A percentile compares a stretch with the other conserved stretches of the same genome.
phyloP scores from a whole-genome alignment of 163 green algal species.

The Scenedesmus sp. region DNA sequence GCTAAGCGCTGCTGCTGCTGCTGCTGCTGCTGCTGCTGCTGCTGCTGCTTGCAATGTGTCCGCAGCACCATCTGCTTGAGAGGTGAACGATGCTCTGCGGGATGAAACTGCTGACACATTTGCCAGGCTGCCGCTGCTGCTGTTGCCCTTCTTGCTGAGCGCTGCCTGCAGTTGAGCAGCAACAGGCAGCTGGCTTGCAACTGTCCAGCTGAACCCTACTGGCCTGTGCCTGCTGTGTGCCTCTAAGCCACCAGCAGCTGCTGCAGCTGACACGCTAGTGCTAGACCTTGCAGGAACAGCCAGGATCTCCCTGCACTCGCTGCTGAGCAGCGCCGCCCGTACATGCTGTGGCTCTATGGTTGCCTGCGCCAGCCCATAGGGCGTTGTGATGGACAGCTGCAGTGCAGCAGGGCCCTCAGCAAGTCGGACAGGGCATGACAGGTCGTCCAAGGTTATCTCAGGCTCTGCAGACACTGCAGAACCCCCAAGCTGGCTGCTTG shows the following conservation, averaged over 20 bases:
- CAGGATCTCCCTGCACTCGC: slow-evolving; percentile 15
- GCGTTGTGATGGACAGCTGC: slow-evolving; percentile 13
- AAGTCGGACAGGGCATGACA: not conserved
- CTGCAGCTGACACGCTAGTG: not conserved
- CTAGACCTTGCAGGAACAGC: slow-evolving; percentile 1
- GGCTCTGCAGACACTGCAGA: not conserved
- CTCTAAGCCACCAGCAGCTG: not conserved
- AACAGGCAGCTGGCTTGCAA: not conserved
- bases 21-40: not conserved
- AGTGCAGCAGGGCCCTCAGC: not conserved
- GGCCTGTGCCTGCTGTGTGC: not conserved
- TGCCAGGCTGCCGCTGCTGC: not conserved
- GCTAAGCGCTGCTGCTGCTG: not conserved
- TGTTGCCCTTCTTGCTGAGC: not conserved
- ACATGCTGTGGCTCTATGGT: slow-evolving; percentile 8
- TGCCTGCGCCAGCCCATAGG: slow-evolving; percentile 15
- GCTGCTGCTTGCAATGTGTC: not conserved
- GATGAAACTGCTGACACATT: not conserved
- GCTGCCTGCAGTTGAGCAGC: not conserved
- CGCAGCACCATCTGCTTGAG: not conserved
- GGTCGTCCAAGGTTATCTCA: slow-evolving; percentile 25
- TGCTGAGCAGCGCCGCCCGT: slow-evolving; percentile 6
- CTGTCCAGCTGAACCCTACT: not conserved
- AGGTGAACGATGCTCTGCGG: not conserved
- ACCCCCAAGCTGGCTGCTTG: not conserved